These are phyloP conservation scores for Musa schizocarpa DNA, from an alignment of 176 grass and related monocot species.

Conservation along the genomic window DNA sequence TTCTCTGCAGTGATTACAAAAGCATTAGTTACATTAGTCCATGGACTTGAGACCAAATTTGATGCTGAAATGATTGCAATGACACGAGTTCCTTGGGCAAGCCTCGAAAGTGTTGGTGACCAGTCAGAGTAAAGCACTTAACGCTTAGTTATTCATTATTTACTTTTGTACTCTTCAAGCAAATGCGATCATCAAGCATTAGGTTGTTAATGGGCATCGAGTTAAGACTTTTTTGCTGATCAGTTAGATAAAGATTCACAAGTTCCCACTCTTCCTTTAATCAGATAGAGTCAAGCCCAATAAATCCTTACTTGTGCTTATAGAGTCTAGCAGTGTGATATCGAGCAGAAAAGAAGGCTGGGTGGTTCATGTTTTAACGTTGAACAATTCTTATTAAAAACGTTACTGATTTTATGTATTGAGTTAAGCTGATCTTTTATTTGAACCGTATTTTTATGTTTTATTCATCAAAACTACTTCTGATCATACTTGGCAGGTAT, in stretches of 20 bases:
- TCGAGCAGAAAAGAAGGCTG: background rate
- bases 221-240: background rate
- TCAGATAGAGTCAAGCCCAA: background rate
- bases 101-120: slow-evolving; percentile 90
- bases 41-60: slow-evolving; percentile 97
- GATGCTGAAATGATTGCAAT: slow-evolving; percentile 95
- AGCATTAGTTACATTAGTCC: slow-evolving; percentile 93
- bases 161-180: background rate
- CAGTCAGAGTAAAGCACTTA: slow-evolving; percentile 81
- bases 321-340: background rate
- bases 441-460: background rate
- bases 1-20: slow-evolving; percentile 89
- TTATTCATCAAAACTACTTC: background rate
- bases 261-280: background rate
- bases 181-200: slow-evolving; percentile 1
- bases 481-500: slow-evolving; percentile 43
- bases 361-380: background rate
- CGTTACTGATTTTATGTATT: background rate
- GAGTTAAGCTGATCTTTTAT: background rate
- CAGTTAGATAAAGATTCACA: background rate
- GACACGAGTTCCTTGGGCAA: slow-evolving; percentile 94
- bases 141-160: slow-evolving; percentile 16
- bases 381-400: background rate
- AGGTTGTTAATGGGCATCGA: background rate
- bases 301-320: background rate